Base-by-base conservation (phyloP, 768 basidiomycete genomes). In the Phanerodontia chrysosporium region DNA sequence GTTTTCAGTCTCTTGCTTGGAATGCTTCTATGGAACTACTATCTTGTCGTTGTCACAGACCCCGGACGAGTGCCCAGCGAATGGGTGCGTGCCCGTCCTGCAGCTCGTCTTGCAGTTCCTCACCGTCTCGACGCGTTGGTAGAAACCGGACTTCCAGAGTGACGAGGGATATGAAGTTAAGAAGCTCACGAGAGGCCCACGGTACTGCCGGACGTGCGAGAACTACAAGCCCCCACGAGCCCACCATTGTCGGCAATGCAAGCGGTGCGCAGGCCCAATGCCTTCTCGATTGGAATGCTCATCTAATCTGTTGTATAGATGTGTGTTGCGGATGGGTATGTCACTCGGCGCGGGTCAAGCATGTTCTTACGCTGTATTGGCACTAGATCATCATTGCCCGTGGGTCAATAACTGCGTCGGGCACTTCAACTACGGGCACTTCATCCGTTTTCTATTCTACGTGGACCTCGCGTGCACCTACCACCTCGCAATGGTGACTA, bases 361-460 rank as follows among this genome's bases (percentile, higher is more conserved):
- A n/a, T 36, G 18, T 46, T 24, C 45, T 22, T 45, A 52, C 13
- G 25, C 8, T 45, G 46, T 55, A 24, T 39, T 55, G 16, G 24
- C 10, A 58, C 21, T 60, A 92, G 92, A 94, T 70, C 92, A 94
- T 66, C 92, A 94, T 67, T 93, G 92, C 69, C 92, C 92, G 7
- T 95, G 92, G 93, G 84, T 94, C 30, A 88, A 93, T 71, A 98
- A 95, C 65, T 96, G 95, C 67, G 89, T 99, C 62, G 97, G 97
- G 0, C 88, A 93, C 70, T 84, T 80, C 74, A 99, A 98, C 71
- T 87, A 97, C 63, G 89, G 89, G 0, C 82, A 91, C 72, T 93
- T 93, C 65, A 76, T 97, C 53, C 89, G 95, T 21, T 98, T 98
- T 75, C 81, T 98, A 0, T 89, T 95, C 73, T 96, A 81, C 64